Percentiles rank a stretch among this genome's conserved stretches.
These are phyloP conservation scores for Cichorium intybus DNA, from an alignment of 140 eudicot species.

Conservation along the genomic window DNA sequence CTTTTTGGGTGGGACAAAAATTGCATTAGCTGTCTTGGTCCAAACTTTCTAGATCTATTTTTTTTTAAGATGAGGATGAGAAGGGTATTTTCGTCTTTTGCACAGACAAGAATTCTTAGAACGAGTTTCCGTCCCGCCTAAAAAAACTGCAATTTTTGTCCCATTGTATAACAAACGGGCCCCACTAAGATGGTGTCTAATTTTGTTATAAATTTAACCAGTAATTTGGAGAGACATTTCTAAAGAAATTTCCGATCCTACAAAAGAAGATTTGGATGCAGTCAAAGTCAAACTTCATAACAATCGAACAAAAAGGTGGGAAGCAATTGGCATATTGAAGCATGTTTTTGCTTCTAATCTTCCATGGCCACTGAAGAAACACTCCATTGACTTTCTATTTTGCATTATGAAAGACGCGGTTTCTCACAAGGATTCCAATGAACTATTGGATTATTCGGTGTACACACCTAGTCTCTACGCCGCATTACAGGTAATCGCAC, in stretches of 20 bases:
- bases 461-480: slow-evolving; percentile 56
- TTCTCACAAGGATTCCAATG: slow-evolving; percentile 30
- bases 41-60: no score
- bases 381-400: slow-evolving; percentile 54
- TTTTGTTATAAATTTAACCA: slow-evolving; percentile 29
- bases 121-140: no score
- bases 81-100: background rate
- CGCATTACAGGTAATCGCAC: slow-evolving; percentile 61
- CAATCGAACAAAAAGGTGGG: slow-evolving; percentile 74
- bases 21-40: no score
- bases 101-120: background rate
- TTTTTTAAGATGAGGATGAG: background rate
- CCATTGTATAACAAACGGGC: background rate
- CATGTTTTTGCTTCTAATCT: slow-evolving; percentile 55
- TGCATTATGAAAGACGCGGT: slow-evolving; percentile 53
- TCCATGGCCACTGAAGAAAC: slow-evolving; percentile 67
- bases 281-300: slow-evolving; percentile 51
- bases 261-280: slow-evolving; percentile 47
- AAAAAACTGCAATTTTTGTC: no score
- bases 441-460: slow-evolving; percentile 42
- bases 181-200: background rate
- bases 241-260: slow-evolving; percentile 48
- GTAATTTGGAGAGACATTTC: slow-evolving; percentile 74
- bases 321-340: slow-evolving; percentile 70
- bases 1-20: no score